phyloP scores from a whole-genome alignment of 345 rosid species.

The Pelargonium nanum region DNA sequence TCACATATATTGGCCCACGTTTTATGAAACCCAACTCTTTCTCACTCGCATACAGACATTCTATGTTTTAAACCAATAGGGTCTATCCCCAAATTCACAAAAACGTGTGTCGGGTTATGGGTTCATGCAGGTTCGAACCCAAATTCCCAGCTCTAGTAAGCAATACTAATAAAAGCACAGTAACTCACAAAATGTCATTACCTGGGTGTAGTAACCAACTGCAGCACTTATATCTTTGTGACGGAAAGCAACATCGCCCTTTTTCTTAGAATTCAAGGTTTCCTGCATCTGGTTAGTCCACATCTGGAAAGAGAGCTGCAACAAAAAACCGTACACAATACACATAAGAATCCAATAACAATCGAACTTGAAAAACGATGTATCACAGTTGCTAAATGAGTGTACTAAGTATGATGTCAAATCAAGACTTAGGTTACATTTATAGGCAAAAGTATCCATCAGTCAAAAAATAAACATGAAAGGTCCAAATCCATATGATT shows the following conservation, averaged over 20 bases:
- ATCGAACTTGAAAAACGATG: neutral
- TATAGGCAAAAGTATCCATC: too few species aligned
- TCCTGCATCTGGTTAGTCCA: conserved; percentile 88
- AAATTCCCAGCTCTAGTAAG: neutral
- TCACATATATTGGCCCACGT: too few species aligned
- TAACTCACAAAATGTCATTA: conserved; percentile 12
- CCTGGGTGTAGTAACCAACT: conserved; percentile 64
- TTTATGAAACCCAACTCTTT: too few species aligned
- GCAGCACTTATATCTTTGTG: conserved; percentile 58
- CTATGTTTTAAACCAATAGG: too few species aligned
- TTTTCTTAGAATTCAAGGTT: conserved; percentile 67
- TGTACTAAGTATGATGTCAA: too few species aligned
- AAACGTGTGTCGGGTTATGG: too few species aligned
- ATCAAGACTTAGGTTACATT: too few species aligned
- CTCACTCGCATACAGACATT: too few species aligned
- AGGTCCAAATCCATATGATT: conserved; percentile 1
- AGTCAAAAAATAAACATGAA: neutral
- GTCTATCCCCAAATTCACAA: too few species aligned
- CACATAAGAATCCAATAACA: neutral
- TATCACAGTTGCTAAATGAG: neutral
- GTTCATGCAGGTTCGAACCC: too few species aligned
- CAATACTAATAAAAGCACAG: neutral
- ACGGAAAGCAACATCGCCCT: conserved; percentile 69
- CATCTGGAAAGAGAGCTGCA: conserved; percentile 77
- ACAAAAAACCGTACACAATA: conserved; percentile 3